These are phyloP conservation scores for Sporisorium sorghi DNA, from an alignment of 1,284 basidiomycete species.

Conservation along the genomic window DNA sequence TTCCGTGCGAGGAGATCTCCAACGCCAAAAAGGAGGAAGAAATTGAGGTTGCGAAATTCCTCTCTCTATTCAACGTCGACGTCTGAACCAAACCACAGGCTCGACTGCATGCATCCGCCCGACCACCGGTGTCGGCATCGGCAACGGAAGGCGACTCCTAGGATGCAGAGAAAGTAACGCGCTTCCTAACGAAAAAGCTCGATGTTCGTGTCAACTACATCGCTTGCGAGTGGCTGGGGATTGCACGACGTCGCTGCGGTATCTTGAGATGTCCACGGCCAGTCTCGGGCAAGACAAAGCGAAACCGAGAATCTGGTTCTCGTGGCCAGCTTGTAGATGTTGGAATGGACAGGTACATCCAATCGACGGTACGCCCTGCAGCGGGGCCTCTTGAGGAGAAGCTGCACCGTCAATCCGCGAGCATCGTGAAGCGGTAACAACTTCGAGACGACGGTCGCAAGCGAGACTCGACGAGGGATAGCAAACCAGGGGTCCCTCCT, in stretches of 20 bases:
- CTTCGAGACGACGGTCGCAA: not conserved
- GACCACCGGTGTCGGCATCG: not conserved
- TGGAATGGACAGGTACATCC: not conserved
- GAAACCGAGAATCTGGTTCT: not conserved
- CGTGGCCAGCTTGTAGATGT: conserved; percentile 14
- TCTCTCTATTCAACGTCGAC: too few relatives aligned
- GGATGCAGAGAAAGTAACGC: not conserved
- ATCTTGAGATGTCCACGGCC: too few relatives aligned
- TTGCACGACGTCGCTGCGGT: too few relatives aligned
- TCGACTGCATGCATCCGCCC: not conserved
- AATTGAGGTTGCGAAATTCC: not conserved
- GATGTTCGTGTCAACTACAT: not conserved
- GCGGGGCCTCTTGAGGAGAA: conserved; percentile 11
- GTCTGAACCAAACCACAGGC: not conserved
- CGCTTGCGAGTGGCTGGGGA: not conserved
- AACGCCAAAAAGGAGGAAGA: not conserved
- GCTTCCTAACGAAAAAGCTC: not conserved
- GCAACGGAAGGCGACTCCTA: not conserved
- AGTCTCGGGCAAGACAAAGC: not conserved
- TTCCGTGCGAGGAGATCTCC: too few relatives aligned
- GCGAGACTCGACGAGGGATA: not conserved
- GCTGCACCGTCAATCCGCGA: not conserved
- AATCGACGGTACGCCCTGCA: conserved; percentile 12
- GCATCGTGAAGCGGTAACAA: not conserved
- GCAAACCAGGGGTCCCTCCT: too few relatives aligned